Conservation (phyloP, 441 rosid genomes). For the Lepidium campestre region DNA sequence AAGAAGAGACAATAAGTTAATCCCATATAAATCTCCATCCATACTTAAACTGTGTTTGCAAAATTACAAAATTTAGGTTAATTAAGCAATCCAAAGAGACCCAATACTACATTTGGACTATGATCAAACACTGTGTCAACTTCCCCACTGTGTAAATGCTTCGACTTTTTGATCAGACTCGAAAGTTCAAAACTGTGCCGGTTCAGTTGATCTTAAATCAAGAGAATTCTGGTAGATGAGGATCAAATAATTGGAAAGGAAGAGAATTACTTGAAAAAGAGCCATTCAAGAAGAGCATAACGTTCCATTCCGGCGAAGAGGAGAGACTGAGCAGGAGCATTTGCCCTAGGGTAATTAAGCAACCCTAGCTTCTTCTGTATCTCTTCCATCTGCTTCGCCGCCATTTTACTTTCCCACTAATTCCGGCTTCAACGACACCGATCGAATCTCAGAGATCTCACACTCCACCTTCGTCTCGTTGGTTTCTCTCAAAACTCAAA, state of each 20-base stretch:
- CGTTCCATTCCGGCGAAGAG: slow-evolving; percentile 99
- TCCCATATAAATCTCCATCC: not conserved
- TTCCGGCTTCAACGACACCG: slow-evolving; percentile 6
- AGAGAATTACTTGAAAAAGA: slow-evolving; percentile 64
- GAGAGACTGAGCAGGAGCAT: slow-evolving; percentile 94
- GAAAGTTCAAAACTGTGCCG: not conserved
- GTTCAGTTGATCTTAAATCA: not conserved
- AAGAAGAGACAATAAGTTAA: not conserved
- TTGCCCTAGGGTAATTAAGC: slow-evolving; percentile 71
- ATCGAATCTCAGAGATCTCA: slow-evolving; percentile 24
- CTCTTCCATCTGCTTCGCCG: slow-evolving; percentile 93
- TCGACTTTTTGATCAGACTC: not conserved
- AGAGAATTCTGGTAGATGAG: not conserved
- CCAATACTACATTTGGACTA: not conserved
- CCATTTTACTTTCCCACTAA: slow-evolving; percentile 37
- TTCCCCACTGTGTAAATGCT: not conserved
- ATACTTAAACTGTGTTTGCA: not conserved
- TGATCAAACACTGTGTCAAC: not conserved
- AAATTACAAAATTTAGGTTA: not conserved
- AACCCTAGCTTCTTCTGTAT: slow-evolving; percentile 63
- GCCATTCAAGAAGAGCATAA: slow-evolving; percentile 96
- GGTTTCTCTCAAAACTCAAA: not conserved
- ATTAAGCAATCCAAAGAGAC: not conserved
- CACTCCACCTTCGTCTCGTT: not conserved
- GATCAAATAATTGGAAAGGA: not conserved